Evolutionary conservation across 2,329 filamentous ascomycete genomes (phyloP).

Genomic region (Venturia carpophila): DNA sequence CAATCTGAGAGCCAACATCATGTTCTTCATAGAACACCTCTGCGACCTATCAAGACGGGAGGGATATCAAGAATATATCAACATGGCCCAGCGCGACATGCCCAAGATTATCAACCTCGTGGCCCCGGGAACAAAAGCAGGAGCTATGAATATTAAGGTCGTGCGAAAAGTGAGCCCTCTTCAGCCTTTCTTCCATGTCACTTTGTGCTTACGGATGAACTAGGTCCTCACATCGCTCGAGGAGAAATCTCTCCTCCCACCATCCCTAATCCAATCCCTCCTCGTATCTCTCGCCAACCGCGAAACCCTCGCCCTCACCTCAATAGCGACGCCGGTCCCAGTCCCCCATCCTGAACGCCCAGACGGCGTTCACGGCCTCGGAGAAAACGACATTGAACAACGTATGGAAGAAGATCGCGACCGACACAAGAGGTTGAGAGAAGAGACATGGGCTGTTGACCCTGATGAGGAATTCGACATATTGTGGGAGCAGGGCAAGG

Average conservation of each 20-base stretch:
- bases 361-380: constrained; percentile 11
- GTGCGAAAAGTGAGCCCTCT: constrained; percentile 60
- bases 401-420: constrained; percentile 95
- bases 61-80: constrained; percentile 70
- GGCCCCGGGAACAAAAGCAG: constrained; percentile 75
- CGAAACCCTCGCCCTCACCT: constrained; percentile 18
- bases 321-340: background rate
- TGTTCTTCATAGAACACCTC: constrained; percentile 97
- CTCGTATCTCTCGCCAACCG: background rate
- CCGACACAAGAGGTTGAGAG: constrained; percentile 80
- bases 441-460: constrained; percentile 87
- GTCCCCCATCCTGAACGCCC: background rate
- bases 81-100: constrained; percentile 94
- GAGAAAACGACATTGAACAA: constrained; percentile 67
- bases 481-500: constrained; percentile 70
- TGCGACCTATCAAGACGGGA: constrained; percentile 77
- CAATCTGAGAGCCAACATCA: constrained; percentile 96
- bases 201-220: background rate
- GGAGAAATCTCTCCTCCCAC: constrained; percentile 8
- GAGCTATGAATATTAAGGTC: constrained; percentile 89
- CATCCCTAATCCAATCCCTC: constrained; percentile 1
- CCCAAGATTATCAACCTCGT: constrained; percentile 86
- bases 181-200: background rate
- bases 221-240: constrained; percentile 16
- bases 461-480: constrained; percentile 56